Conservation (phyloP, 441 rosid species). For the Pelargonium myrrhifolium region DNA sequence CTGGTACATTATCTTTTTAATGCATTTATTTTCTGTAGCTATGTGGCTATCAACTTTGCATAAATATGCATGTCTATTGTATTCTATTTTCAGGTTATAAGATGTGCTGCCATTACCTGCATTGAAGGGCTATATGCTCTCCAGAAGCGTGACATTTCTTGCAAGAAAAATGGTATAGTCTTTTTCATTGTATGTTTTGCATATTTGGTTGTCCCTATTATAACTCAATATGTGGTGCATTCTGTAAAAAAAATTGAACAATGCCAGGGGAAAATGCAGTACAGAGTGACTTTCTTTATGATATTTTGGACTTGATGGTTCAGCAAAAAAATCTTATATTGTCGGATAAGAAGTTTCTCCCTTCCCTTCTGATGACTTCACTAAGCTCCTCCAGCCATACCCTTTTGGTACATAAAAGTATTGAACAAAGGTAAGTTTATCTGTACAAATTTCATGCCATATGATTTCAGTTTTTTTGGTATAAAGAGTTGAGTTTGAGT, state of each 20-base stretch:
- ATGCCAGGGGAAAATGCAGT: slow-evolving; percentile 63
- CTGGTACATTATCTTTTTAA: not conserved
- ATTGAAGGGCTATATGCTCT: slow-evolving; percentile 55
- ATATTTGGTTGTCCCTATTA: slow-evolving; percentile 9
- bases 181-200: slow-evolving; percentile 7
- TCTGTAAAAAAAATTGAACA: slow-evolving; percentile 6
- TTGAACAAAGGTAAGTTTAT: slow-evolving; percentile 56
- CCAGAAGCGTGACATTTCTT: slow-evolving; percentile 43
- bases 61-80: not conserved
- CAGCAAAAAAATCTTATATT: slow-evolving; percentile 75
- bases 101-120: slow-evolving; percentile 74
- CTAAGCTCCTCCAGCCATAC: slow-evolving; percentile 54
- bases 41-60: not conserved
- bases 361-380: slow-evolving; percentile 68
- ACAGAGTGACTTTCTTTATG: slow-evolving; percentile 65
- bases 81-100: slow-evolving; percentile 50
- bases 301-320: slow-evolving; percentile 63
- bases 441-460: too few relatives aligned
- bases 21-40: not conserved
- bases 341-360: slow-evolving; percentile 70
- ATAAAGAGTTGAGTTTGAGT: not conserved
- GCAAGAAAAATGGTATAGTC: slow-evolving; percentile 83
- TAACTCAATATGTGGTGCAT: not conserved
- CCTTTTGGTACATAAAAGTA: slow-evolving; percentile 60
- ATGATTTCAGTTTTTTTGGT: not conserved